These are phyloP conservation scores for Fusarium sp. DNA, from an alignment of 2,329 filamentous ascomycete genomes.

Conservation along the genomic window DNA sequence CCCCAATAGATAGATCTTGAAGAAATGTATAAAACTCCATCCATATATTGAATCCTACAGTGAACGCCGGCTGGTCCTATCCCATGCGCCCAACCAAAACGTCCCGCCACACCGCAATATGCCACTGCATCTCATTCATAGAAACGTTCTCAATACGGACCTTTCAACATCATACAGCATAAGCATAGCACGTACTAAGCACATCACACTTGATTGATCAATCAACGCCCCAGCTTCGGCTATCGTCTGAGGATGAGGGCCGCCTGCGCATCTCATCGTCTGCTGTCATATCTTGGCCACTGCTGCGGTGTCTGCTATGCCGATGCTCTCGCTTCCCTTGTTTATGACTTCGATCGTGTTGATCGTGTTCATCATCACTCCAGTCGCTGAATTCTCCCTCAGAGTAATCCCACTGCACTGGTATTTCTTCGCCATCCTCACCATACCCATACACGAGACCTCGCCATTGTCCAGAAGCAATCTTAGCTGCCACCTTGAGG, in stretches of 20 bases:
- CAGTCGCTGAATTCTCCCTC: slow-evolving; percentile 65
- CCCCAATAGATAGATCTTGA: neutral
- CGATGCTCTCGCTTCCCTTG: slow-evolving; percentile 13
- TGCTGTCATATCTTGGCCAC: neutral
- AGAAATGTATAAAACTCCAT: slow-evolving; percentile 21
- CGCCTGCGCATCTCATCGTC: slow-evolving; percentile 16
- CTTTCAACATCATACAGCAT: neutral
- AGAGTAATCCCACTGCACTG: slow-evolving; percentile 70
- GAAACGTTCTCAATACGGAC: neutral
- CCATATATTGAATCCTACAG: slow-evolving; percentile 22
- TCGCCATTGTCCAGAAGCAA: slow-evolving; percentile 72
- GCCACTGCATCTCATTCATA: neutral
- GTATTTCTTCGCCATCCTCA: slow-evolving; percentile 63
- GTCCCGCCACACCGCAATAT: neutral
- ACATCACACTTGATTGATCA: slow-evolving; percentile 8
- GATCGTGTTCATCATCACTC: slow-evolving; percentile 62
- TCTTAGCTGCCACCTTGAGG: slow-evolving; percentile 81
- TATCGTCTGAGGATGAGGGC: slow-evolving; percentile 37
- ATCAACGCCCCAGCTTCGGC: slow-evolving; percentile 41
- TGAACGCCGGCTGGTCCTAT: slow-evolving; percentile 24
- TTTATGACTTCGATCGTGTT: slow-evolving; percentile 17
- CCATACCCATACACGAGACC: slow-evolving; percentile 66
- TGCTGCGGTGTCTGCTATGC: slow-evolving; percentile 21
- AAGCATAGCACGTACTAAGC: neutral
- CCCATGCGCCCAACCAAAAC: slow-evolving; percentile 18